Evolutionary conservation across 306 rosid genomes (phyloP).

Genomic region (Vicia villosa): DNA sequence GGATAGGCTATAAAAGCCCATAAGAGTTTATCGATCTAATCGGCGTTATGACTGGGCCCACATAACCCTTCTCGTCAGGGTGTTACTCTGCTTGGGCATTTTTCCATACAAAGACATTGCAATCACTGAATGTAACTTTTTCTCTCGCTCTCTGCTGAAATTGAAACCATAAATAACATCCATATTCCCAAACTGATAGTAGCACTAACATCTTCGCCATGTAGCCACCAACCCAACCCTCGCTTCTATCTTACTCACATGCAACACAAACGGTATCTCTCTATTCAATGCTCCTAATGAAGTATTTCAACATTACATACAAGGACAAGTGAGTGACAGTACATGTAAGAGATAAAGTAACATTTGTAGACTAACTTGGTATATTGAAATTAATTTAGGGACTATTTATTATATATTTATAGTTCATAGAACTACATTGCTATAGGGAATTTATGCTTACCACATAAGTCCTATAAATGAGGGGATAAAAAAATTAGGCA

Average conservation of each 20-base stretch:
- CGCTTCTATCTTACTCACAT: constrained; percentile 27
- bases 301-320: no score
- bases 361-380: no score
- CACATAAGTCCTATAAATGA: no score
- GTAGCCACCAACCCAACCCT: background rate
- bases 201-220: background rate
- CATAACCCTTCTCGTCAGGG: no score
- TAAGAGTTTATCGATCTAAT: constrained; percentile 47
- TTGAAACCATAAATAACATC: constrained; percentile 27
- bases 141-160: constrained; percentile 12
- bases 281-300: no score
- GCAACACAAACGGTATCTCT: constrained; percentile 25
- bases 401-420: no score
- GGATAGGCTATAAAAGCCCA: constrained; percentile 29
- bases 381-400: no score
- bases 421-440: no score
- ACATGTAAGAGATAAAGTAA: no score
- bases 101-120: background rate
- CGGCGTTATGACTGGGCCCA: constrained; percentile 70
- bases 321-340: no score
- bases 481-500: no score
- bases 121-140: background rate
- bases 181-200: constrained; percentile 1
- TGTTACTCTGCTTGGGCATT: constrained; percentile 12
- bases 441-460: no score